Evolutionary conservation across 2,329 filamentous ascomycete genomes (phyloP).

Genomic region (Neoarthrinium moseri): DNA sequence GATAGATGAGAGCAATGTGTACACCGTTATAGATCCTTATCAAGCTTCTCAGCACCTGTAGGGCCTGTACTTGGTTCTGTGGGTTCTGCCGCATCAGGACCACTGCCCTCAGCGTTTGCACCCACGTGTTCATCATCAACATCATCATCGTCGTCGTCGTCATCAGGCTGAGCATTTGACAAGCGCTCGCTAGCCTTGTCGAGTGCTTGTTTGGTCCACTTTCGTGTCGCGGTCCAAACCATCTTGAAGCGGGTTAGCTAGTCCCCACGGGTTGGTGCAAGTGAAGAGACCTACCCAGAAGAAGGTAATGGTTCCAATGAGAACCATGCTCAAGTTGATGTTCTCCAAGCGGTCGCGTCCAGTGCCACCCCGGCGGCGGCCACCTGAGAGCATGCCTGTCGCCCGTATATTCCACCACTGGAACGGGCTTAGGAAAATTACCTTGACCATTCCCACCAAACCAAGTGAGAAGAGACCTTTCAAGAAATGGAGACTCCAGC

Average conservation of each 20-base stretch:
- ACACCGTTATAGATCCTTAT: too few species aligned
- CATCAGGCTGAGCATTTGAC: conserved; percentile 71
- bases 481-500: conserved; percentile 80
- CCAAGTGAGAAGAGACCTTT: conserved; percentile 92
- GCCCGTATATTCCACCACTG: conserved; percentile 74
- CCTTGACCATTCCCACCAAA: conserved; percentile 80
- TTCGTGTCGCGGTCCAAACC: conserved; percentile 78
- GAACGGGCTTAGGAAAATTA: conserved; percentile 73
- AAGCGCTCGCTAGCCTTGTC: conserved; percentile 77
- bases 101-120: conserved; percentile 11
- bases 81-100: conserved; percentile 1
- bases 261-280: conserved; percentile 2
- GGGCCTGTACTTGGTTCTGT: too few species aligned
- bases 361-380: conserved; percentile 55
- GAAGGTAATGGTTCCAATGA: conserved; percentile 79
- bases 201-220: conserved; percentile 70
- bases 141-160: conserved; percentile 46
- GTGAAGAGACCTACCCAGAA: conserved; percentile 61
- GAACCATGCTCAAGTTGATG: conserved; percentile 75
- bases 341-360: conserved; percentile 77
- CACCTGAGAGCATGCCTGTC: conserved; percentile 53
- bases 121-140: conserved; percentile 26
- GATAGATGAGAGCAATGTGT: too few species aligned
- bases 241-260: conserved; percentile 43
- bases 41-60: too few species aligned